Conservation (phyloP, 2,329 filamentous ascomycete species). For the Paraphoma sp. region DNA sequence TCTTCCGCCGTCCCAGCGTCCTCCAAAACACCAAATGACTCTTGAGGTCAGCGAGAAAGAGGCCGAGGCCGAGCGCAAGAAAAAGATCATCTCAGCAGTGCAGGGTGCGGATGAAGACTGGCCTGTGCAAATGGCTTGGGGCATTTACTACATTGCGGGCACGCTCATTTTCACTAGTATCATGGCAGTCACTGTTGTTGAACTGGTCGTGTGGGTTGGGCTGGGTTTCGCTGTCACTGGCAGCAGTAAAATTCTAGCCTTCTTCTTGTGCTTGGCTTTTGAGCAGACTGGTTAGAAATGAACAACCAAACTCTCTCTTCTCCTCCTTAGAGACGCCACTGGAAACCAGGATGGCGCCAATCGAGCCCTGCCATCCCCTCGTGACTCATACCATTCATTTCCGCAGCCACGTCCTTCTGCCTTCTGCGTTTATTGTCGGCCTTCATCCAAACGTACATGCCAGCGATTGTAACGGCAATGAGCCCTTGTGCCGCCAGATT, state of each 20-base stretch:
- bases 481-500: conserved; percentile 65
- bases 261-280: conserved; percentile 24
- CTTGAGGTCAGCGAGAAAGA: neutral
- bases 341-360: conserved; percentile 54
- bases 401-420: conserved; percentile 58
- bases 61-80: neutral
- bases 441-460: conserved; percentile 61
- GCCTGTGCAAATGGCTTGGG: conserved; percentile 41
- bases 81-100: conserved; percentile 21
- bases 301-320: too few relatives aligned
- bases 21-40: neutral
- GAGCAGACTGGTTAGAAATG: conserved; percentile 1
- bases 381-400: conserved; percentile 58
- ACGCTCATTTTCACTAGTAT: conserved; percentile 42
- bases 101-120: conserved; percentile 37
- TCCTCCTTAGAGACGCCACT: neutral
- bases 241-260: conserved; percentile 49
- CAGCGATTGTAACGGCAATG: conserved; percentile 46
- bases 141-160: conserved; percentile 42
- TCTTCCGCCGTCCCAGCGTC: neutral
- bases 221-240: conserved; percentile 26
- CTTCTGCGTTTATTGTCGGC: conserved; percentile 65
- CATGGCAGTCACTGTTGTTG: conserved; percentile 43
- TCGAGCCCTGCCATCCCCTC: conserved; percentile 66
- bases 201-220: conserved; percentile 40